Conservation (phyloP, 106 monocot species). For the Dendrobium officinale region DNA sequence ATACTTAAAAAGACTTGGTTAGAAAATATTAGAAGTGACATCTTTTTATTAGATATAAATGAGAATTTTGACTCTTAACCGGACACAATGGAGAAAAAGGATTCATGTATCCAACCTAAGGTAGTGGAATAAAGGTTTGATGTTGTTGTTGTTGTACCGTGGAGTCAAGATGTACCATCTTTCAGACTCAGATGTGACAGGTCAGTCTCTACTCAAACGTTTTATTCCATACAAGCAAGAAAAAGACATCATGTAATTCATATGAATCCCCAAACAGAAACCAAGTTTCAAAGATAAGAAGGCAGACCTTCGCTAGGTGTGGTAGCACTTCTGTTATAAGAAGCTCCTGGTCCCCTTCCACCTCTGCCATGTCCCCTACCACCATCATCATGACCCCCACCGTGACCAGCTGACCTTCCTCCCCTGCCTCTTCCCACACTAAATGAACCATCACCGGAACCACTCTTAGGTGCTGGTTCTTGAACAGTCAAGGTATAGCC, state of each 20-base stretch:
- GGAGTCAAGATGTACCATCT: neutral
- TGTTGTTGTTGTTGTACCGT: too few relatives aligned
- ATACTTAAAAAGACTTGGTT: too few relatives aligned
- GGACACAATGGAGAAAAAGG: too few relatives aligned
- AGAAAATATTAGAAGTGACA: too few relatives aligned
- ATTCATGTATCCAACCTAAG: too few relatives aligned
- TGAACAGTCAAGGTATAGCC: slow-evolving; percentile 38
- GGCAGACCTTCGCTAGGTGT: slow-evolving; percentile 30
- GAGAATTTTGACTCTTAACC: too few relatives aligned
- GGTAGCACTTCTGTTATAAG: slow-evolving; percentile 17
- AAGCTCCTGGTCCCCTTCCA: slow-evolving; percentile 18
- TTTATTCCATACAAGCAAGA: neutral
- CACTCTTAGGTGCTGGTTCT: slow-evolving; percentile 41
- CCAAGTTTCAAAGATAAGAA: neutral
- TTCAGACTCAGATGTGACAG: neutral
- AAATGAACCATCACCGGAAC: slow-evolving; percentile 20
- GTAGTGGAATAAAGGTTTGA: too few relatives aligned
- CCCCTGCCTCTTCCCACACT: slow-evolving; percentile 14
- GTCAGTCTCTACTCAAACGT: neutral
- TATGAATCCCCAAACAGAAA: slow-evolving; percentile 2
- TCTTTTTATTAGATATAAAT: too few relatives aligned
- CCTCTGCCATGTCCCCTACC: slow-evolving; percentile 26
- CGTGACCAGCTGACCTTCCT: slow-evolving; percentile 10
- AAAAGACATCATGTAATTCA: neutral
- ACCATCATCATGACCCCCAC: slow-evolving; percentile 6